phyloP scores from a whole-genome alignment of 2,329 filamentous ascomycete genomes.

The Aspergillus puulaauensis region DNA sequence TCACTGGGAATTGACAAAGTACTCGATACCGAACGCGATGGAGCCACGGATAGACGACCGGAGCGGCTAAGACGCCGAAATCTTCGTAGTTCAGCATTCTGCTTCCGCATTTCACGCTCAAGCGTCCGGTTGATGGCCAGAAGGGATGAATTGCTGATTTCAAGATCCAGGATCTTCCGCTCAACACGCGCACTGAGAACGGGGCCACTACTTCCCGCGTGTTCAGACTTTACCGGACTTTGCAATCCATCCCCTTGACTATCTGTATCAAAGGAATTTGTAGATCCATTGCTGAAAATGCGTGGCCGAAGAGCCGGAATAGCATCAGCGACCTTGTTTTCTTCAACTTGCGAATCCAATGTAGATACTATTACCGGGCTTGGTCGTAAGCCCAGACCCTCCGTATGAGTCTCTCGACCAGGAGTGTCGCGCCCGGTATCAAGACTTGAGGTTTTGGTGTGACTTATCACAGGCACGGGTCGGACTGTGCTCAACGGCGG shows the following conservation, averaged over 20 bases:
- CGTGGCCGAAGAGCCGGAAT: constrained; percentile 28
- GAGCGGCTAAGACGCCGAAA: constrained; percentile 83
- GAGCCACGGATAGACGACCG: constrained; percentile 66
- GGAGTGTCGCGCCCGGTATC: constrained; percentile 22
- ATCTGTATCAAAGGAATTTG: constrained; percentile 32
- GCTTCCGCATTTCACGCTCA: constrained; percentile 87
- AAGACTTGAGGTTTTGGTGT: constrained; percentile 36
- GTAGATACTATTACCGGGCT: constrained; percentile 34
- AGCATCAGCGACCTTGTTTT: constrained; percentile 23
- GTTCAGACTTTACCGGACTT: constrained; percentile 48
- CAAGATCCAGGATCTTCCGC: constrained; percentile 90
- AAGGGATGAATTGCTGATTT: constrained; percentile 94
- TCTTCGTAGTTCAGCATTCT: constrained; percentile 81
- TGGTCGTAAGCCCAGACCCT: constrained; percentile 24
- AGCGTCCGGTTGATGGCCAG: constrained; percentile 92
- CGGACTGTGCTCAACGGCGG: constrained; percentile 21
- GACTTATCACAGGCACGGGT: constrained; percentile 20
- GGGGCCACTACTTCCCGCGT: constrained; percentile 63
- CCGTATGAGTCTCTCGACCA: constrained; percentile 4
- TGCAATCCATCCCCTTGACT: constrained; percentile 52
- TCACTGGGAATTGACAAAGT: constrained; percentile 49
- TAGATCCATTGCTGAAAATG: constrained; percentile 35
- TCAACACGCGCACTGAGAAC: constrained; percentile 88
- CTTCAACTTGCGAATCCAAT: constrained; percentile 20
- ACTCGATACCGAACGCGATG: constrained; percentile 48